Base-by-base conservation (phyloP, 306 rosid species). In the Leucaena leucocephala region DNA sequence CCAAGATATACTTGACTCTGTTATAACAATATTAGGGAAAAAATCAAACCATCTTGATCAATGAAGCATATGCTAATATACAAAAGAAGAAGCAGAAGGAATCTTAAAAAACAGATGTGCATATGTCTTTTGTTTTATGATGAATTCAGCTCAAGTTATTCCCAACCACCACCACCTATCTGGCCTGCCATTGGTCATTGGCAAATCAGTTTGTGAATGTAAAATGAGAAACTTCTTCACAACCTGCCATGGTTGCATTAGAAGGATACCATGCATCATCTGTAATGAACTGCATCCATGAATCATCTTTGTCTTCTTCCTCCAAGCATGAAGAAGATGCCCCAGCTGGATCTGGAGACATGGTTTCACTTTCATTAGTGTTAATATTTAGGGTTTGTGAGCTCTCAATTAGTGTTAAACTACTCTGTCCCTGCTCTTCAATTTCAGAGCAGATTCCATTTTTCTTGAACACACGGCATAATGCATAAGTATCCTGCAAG, bases 381-480 rank as follows among this genome's bases (percentile, higher is more conserved):
- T 91, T 88, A 44, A 80, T 78, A 3, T 63, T 63, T 33, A 85
- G 72, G 78, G 85, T 86, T 75, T 89, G 90, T 4, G 91, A 83
- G 78, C 87, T 77, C 71, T 89, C 97, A 48, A 83, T 84, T 22
- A 82, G 79, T 39, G 94, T 73, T 69, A 84, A 4, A 71, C 88
- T 94, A 79, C 87, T 82, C 78, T 91, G 98, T 6, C 90, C 96
- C 80, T 87, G 90, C 66, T 88, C 96, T 83, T 94, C 98, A 48
- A 84, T 78, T 48, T 95, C 98, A 4, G 97, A 79, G 76, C 98
- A 88, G n/a, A 91, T 89, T 62, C 98, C 98, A 76, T 92, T 95
- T 89, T 95, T 95, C 98, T 95, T 95, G 89, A 92, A 90, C 81
- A 95, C 98, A 11, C 98, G 92, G 69, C 98, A 95, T 80, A 95